These are phyloP conservation scores for Cornus suecica DNA, from an alignment of 148 eudicot genomes.

Conservation along the genomic window DNA sequence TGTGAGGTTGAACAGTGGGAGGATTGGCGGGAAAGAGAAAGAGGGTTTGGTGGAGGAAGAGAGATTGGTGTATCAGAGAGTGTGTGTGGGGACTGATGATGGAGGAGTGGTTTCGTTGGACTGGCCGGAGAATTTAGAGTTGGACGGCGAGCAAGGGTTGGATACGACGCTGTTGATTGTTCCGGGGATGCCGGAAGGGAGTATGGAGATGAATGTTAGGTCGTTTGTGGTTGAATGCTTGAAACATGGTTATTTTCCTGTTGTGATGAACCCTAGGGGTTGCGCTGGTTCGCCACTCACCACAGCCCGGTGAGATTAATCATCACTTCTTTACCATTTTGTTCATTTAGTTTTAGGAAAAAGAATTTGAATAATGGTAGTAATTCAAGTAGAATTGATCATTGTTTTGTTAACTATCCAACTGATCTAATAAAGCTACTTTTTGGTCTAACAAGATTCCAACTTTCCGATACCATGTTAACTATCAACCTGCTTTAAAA, in stretches of 20 bases:
- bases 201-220: slow-evolving; percentile 49
- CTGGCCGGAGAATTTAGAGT: slow-evolving; percentile 79
- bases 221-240: slow-evolving; percentile 60
- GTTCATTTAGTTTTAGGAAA: too few species aligned
- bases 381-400: too few species aligned
- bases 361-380: too few species aligned
- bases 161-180: slow-evolving; percentile 76
- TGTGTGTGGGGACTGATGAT: slow-evolving; percentile 66
- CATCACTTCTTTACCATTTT: not conserved
- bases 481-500: too few species aligned
- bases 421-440: too few species aligned
- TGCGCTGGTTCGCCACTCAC: slow-evolving; percentile 92
- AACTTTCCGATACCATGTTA: too few species aligned
- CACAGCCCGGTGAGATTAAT: slow-evolving; percentile 57
- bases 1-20: slow-evolving; percentile 63
- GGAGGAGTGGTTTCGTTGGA: slow-evolving; percentile 89
- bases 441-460: too few species aligned
- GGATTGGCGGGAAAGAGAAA: slow-evolving; percentile 23
- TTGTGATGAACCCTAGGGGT: slow-evolving; percentile 93
- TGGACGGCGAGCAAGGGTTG: slow-evolving; percentile 70
- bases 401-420: too few species aligned
- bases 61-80: slow-evolving; percentile 71
- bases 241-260: slow-evolving; percentile 75
- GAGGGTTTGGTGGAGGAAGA: slow-evolving; percentile 16
- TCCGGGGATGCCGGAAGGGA: slow-evolving; percentile 76